phyloP scores from a whole-genome alignment of 2,329 filamentous ascomycete species.

The Tolypocladium paradoxum region DNA sequence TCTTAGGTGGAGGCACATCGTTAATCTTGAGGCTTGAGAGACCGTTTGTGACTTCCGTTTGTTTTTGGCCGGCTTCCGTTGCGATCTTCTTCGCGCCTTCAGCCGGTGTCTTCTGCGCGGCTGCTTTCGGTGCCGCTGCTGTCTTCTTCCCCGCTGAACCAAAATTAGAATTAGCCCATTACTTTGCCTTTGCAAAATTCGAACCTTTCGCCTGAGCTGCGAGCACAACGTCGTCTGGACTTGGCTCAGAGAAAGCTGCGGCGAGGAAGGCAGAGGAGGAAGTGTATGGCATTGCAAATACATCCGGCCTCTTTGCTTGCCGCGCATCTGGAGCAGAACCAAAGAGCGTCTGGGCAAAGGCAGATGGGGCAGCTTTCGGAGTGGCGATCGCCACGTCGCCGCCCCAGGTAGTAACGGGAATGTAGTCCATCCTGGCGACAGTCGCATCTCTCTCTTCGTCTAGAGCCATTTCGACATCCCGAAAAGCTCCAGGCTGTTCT shows the following conservation, averaged over 20 bases:
- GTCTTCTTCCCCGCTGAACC: conserved; percentile 42
- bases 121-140: conserved; percentile 23
- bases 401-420: background rate
- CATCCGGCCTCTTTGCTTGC: conserved; percentile 17
- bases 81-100: conserved; percentile 11
- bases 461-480: background rate
- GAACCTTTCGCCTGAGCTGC: conserved; percentile 85
- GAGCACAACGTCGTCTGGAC: conserved; percentile 82
- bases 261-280: conserved; percentile 36
- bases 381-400: conserved; percentile 9
- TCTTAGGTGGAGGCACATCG: conserved; percentile 48
- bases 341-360: conserved; percentile 45
- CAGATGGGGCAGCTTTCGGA: conserved; percentile 30
- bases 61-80: conserved; percentile 9
- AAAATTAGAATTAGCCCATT: conserved; percentile 42
- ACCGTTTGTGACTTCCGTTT: conserved; percentile 15
- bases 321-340: conserved; percentile 25
- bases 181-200: conserved; percentile 41
- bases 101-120: conserved; percentile 24
- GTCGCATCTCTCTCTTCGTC: background rate
- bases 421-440: background rate
- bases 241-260: conserved; percentile 70
- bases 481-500: background rate
- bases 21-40: conserved; percentile 29
- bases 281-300: conserved; percentile 38